Conservation (phyloP, 129 eudicot species). For the Glebionis coronaria region DNA sequence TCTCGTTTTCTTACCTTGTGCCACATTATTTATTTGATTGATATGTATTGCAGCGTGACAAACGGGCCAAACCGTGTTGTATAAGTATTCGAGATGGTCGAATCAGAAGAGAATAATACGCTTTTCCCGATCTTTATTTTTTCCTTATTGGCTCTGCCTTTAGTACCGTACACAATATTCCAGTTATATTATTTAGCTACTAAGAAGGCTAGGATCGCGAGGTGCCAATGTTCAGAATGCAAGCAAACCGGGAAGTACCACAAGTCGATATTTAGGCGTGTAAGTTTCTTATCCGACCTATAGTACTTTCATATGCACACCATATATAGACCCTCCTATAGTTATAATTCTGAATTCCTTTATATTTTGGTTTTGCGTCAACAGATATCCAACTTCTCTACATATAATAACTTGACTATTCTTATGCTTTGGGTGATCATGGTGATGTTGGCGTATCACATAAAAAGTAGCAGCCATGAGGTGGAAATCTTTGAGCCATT, state of each 20-base stretch:
- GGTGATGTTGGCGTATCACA: slow-evolving; percentile 71
- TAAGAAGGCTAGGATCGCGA: slow-evolving; percentile 51
- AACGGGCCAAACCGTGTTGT: slow-evolving; percentile 12
- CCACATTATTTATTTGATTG: slow-evolving; percentile 9
- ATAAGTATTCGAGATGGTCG: slow-evolving; percentile 48
- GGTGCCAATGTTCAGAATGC: slow-evolving; percentile 87
- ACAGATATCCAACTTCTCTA: slow-evolving; percentile 93
- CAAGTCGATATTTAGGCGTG: slow-evolving; percentile 78
- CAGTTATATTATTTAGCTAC: slow-evolving; percentile 63
- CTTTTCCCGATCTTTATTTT: slow-evolving; percentile 85
- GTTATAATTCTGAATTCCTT: slow-evolving; percentile 1
- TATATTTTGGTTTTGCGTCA: slow-evolving; percentile 15
- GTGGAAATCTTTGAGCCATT: slow-evolving; percentile 86
- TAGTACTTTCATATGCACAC: not conserved
- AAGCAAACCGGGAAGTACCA: slow-evolving; percentile 78
- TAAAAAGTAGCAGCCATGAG: slow-evolving; percentile 67
- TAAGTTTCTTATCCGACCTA: slow-evolving; percentile 26
- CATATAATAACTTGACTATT: slow-evolving; percentile 76
- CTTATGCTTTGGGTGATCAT: slow-evolving; percentile 81
- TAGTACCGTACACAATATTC: slow-evolving; percentile 86
- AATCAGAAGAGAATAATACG: slow-evolving; percentile 78
- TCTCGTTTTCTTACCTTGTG: slow-evolving; percentile 1
- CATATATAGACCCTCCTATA: slow-evolving; percentile 1
- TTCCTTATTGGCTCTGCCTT: slow-evolving; percentile 82
- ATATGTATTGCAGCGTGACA: slow-evolving; percentile 22